phyloP scores from a whole-genome alignment of 2,329 filamentous ascomycete species.

The Aspergillus ibericus region DNA sequence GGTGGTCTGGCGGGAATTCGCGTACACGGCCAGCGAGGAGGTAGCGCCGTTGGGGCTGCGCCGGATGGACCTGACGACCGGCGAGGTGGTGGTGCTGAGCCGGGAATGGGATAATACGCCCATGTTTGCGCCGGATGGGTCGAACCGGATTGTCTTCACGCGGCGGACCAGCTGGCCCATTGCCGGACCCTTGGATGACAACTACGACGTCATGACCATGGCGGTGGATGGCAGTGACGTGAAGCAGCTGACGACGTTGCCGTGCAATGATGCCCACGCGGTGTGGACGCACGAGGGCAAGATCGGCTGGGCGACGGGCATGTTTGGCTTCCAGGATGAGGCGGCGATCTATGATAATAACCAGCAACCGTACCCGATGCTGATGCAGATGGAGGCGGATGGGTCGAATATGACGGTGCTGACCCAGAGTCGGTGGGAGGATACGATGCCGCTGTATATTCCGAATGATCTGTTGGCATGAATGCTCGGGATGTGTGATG shows the following conservation, averaged over 20 bases:
- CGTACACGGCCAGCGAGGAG: constrained; percentile 11
- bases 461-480: neutral
- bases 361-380: constrained; percentile 49
- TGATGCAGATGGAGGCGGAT: constrained; percentile 47
- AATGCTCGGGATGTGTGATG: neutral
- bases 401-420: constrained; percentile 33
- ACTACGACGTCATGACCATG: constrained; percentile 46
- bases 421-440: constrained; percentile 33
- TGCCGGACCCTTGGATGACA: neutral
- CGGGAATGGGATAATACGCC: constrained; percentile 42
- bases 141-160: constrained; percentile 40
- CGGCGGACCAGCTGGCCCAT: constrained; percentile 33
- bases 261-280: constrained; percentile 47
- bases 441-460: constrained; percentile 27
- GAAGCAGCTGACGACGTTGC: constrained; percentile 32
- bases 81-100: constrained; percentile 35
- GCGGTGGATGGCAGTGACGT: constrained; percentile 42
- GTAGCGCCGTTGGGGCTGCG: constrained; percentile 30
- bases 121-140: constrained; percentile 40
- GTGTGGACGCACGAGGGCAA: constrained; percentile 46
- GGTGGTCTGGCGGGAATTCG: constrained; percentile 40
- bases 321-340: constrained; percentile 48
- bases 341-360: constrained; percentile 43
- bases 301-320: constrained; percentile 44
- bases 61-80: constrained; percentile 26